A percentile compares a stretch with the other conserved stretches of the same genome.
These are phyloP conservation scores for Pouteria campechiana DNA, from an alignment of 179 eudicot species.

Conservation along the genomic window DNA sequence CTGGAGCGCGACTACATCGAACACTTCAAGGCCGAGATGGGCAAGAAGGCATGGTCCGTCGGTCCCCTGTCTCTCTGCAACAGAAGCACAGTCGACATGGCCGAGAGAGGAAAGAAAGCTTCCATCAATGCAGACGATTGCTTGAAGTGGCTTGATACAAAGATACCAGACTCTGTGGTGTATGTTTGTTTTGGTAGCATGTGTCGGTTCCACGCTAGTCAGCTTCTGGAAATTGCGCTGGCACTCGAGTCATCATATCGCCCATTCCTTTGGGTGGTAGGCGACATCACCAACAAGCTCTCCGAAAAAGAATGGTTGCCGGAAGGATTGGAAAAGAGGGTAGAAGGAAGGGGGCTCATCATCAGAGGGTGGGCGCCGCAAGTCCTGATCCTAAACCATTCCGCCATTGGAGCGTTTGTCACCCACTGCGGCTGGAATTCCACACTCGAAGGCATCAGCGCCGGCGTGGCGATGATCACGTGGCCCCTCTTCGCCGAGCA, in stretches of 20 bases:
- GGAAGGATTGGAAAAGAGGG: not conserved
- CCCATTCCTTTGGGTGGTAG: conserved; percentile 3
- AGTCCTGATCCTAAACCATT: conserved; percentile 6
- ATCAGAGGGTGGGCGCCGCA: conserved; percentile 11
- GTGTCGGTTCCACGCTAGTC: not conserved
- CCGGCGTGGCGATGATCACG: conserved; percentile 3
- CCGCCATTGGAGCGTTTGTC: conserved; percentile 8
- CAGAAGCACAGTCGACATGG: not conserved
- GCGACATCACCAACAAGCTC: not conserved
- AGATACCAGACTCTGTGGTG: conserved; percentile 5
- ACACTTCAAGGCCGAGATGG: not conserved
- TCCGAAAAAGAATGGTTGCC: not conserved
- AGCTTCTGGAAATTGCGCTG: conserved; percentile 4
- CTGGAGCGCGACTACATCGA: conserved; percentile 1
- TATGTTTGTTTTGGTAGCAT: conserved; percentile 7
- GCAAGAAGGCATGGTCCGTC: conserved; percentile 3
- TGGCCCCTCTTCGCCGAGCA: conserved; percentile 10
- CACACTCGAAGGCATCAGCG: conserved; percentile 1
- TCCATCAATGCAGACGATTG: not conserved
- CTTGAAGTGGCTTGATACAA: conserved; percentile 4
- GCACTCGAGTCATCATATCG: conserved; percentile 2
- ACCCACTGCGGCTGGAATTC: conserved; percentile 13
- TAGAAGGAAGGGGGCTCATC: conserved; percentile 2
- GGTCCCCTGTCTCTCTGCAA: conserved; percentile 1
- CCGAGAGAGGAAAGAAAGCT: conserved; percentile 1